These are phyloP conservation scores for Panaeolus cyanescens DNA, from an alignment of 768 basidiomycete genomes.

Conservation along the genomic window DNA sequence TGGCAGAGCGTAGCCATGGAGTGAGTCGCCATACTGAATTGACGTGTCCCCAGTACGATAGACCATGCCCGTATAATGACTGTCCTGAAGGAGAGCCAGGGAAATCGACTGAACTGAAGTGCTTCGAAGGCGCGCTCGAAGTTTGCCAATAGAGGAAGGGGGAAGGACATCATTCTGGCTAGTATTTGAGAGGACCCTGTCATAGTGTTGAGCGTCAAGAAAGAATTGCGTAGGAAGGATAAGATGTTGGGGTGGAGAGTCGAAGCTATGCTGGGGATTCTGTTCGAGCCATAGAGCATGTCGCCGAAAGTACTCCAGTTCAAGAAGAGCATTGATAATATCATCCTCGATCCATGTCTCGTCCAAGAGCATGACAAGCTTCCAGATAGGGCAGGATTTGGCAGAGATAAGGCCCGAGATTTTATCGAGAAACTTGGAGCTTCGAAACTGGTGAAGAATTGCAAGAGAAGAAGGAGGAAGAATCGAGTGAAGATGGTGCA, in stretches of 20 bases:
- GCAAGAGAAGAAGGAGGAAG: no score
- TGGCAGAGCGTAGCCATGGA: conserved; percentile 7
- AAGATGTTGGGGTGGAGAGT: neutral
- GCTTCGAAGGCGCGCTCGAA: neutral
- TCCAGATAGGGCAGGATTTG: no score
- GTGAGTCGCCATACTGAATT: conserved; percentile 18
- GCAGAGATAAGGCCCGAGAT: no score
- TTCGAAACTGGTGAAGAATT: no score
- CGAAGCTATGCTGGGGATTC: neutral
- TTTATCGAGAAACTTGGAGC: no score
- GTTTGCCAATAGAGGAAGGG: neutral
- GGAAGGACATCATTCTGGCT: no score
- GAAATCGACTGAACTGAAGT: conserved; percentile 1
- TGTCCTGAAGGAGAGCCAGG: conserved; percentile 3
- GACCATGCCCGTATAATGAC: conserved; percentile 9
- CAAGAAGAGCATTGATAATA: conserved; percentile 17
- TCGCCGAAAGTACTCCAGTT: conserved; percentile 17
- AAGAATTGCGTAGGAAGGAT: conserved; percentile 11
- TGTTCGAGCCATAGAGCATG: no score
- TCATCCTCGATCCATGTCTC: conserved; percentile 24
- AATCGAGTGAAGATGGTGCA: no score
- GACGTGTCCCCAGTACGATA: neutral
- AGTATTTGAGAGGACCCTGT: neutral
- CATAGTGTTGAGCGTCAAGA: conserved; percentile 2
- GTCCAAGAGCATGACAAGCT: conserved; percentile 18